A percentile compares a stretch with the other conserved stretches of the same genome.
These are phyloP conservation scores for Polygonum maritimum DNA, from an alignment of 148 eudicot species.

Conservation along the genomic window DNA sequence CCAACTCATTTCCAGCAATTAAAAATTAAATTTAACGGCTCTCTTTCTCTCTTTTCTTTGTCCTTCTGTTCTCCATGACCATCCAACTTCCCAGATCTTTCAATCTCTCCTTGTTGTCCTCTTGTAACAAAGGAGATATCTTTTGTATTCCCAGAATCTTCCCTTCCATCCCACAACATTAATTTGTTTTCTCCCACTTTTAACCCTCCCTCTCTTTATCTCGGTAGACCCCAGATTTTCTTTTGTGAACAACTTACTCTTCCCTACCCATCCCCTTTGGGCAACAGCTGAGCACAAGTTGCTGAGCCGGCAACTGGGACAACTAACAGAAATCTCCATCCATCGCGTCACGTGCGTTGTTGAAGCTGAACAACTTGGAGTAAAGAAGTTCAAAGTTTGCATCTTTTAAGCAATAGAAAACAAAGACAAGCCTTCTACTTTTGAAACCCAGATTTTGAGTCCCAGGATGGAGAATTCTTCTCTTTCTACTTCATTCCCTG, in stretches of 20 bases:
- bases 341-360: conserved; percentile 40
- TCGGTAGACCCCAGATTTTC: neutral
- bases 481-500: conserved; percentile 32
- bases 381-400: conserved; percentile 26
- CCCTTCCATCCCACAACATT: neutral
- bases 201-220: conserved; percentile 5
- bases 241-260: neutral
- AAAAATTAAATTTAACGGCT: conserved; percentile 15
- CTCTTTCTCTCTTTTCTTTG: conserved; percentile 6
- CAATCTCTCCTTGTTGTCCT: neutral
- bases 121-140: conserved; percentile 12
- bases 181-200: neutral
- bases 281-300: conserved; percentile 29
- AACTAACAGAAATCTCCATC: conserved; percentile 9
- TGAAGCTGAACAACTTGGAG: conserved; percentile 40
- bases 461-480: conserved; percentile 34
- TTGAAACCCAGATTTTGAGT: conserved; percentile 19
- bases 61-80: neutral
- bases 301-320: conserved; percentile 16
- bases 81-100: neutral
- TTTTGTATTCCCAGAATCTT: conserved; percentile 30
- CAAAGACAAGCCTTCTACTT: conserved; percentile 5
- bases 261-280: neutral
- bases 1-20: conserved; percentile 8
- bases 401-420: conserved; percentile 12